These are phyloP conservation scores for Periconia macrospinosa DNA, from an alignment of 2,329 filamentous ascomycete genomes.

Conservation along the genomic window DNA sequence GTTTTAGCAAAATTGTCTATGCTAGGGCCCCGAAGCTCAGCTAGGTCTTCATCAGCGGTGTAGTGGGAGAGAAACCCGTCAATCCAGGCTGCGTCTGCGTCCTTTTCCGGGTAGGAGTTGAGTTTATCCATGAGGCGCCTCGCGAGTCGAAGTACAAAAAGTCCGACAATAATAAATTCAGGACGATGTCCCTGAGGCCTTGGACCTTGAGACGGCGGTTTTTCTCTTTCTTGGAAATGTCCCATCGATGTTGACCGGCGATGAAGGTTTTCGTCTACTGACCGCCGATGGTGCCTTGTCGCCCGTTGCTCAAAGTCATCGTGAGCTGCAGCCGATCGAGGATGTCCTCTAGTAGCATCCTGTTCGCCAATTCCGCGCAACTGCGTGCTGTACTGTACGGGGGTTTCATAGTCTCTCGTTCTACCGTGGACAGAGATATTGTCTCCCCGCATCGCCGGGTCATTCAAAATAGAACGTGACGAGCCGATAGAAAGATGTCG, in stretches of 20 bases:
- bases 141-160: constrained; percentile 27
- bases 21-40: constrained; percentile 15
- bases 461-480: not conserved
- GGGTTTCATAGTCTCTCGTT: not conserved
- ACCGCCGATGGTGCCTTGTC: not conserved
- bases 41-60: constrained; percentile 13
- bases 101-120: constrained; percentile 13
- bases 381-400: not conserved
- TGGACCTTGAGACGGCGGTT: not conserved
- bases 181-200: not conserved
- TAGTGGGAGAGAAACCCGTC: constrained; percentile 19
- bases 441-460: not conserved
- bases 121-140: constrained; percentile 18
- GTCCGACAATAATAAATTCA: constrained; percentile 24
- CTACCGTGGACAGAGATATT: not conserved
- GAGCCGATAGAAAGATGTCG: not conserved
- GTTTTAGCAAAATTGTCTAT: constrained; percentile 16
- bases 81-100: constrained; percentile 23
- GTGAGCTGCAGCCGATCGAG: no score
- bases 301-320: not conserved
- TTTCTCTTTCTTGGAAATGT: not conserved
- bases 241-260: not conserved
- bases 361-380: not conserved
- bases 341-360: no score
- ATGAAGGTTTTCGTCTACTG: not conserved